phyloP scores from a whole-genome alignment of 2,329 filamentous ascomycete genomes.

The Scedosporium boydii region DNA sequence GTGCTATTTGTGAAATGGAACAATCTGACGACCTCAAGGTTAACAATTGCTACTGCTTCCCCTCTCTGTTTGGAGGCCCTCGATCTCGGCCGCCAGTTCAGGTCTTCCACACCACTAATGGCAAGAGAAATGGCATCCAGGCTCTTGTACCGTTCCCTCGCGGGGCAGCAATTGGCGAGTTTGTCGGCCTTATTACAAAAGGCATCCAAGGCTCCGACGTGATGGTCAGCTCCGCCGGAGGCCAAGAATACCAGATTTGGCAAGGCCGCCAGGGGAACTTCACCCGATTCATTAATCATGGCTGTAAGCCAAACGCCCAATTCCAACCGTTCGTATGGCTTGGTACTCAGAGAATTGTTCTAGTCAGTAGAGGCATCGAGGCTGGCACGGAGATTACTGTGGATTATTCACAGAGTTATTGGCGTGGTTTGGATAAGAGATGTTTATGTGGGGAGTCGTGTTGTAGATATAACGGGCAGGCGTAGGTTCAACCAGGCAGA shows the following conservation, averaged over 20 bases:
- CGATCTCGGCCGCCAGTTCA: slow-evolving; percentile 35
- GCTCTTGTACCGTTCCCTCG: slow-evolving; percentile 38
- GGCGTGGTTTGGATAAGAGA: slow-evolving; percentile 43
- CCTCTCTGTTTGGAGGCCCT: slow-evolving; percentile 37
- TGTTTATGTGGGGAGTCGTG: slow-evolving; percentile 44
- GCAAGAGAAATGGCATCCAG: slow-evolving; percentile 44
- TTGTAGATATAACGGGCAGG: slow-evolving; percentile 30
- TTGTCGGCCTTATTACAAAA: slow-evolving; percentile 44
- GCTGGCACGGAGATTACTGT: slow-evolving; percentile 46
- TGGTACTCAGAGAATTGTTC: slow-evolving; percentile 41
- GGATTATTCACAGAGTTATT: slow-evolving; percentile 49
- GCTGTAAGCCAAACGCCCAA: slow-evolving; percentile 46
- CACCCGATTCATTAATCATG: slow-evolving; percentile 50
- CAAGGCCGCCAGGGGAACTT: slow-evolving; percentile 47
- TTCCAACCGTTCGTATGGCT: slow-evolving; percentile 49
- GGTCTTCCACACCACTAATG: slow-evolving; percentile 39
- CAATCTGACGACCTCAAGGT: slow-evolving; percentile 38
- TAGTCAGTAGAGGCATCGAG: slow-evolving; percentile 45
- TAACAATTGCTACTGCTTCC: slow-evolving; percentile 44
- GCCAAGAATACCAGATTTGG: slow-evolving; percentile 42
- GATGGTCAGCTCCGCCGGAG: slow-evolving; percentile 35
- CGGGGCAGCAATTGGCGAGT: slow-evolving; percentile 43
- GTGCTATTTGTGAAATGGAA: slow-evolving; percentile 32
- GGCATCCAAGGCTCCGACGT: slow-evolving; percentile 42
- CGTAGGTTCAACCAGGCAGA: too few relatives aligned